Percentiles rank a stretch among this genome's conserved stretches.
These are phyloP conservation scores for Vararia minispora DNA, from an alignment of 768 basidiomycete species.

Conservation along the genomic window DNA sequence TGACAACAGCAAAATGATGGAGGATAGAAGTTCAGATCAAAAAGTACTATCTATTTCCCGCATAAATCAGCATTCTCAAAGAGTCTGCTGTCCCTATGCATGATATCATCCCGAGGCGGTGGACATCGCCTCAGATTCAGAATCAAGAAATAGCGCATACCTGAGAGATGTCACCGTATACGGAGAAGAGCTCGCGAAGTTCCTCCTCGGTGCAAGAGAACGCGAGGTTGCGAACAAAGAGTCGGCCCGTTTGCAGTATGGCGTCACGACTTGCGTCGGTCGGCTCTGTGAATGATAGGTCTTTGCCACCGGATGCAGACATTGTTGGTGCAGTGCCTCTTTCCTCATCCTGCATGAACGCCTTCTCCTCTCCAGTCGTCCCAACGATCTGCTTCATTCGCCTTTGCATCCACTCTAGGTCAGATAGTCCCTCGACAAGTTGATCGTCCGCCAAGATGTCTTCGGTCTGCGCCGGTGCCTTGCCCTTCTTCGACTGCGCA, in stretches of 20 bases:
- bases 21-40: conserved; percentile 26
- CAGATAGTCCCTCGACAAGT: conserved; percentile 35
- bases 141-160: conserved; percentile 25
- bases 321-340: not conserved
- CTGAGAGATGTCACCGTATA: conserved; percentile 68
- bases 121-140: conserved; percentile 3
- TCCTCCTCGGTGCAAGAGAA: conserved; percentile 75
- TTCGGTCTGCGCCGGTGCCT: not conserved
- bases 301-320: conserved; percentile 10
- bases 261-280: conserved; percentile 32
- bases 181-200: conserved; percentile 47
- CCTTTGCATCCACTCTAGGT: conserved; percentile 66
- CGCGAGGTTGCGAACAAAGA: conserved; percentile 93
- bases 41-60: conserved; percentile 49
- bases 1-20: conserved; percentile 1
- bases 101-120: conserved; percentile 46
- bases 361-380: conserved; percentile 27
- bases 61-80: conserved; percentile 29
- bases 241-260: conserved; percentile 62
- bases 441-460: conserved; percentile 17
- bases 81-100: conserved; percentile 51
- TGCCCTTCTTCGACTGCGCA: conserved; percentile 14
- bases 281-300: conserved; percentile 10
- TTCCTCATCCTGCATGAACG: conserved; percentile 50
- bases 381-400: conserved; percentile 40